Percentiles rank a stretch among this genome's conserved stretches.
Evolutionary conservation across 2,329 filamentous ascomycete genomes (phyloP).

Genomic region (Blastomyces gilchristii): DNA sequence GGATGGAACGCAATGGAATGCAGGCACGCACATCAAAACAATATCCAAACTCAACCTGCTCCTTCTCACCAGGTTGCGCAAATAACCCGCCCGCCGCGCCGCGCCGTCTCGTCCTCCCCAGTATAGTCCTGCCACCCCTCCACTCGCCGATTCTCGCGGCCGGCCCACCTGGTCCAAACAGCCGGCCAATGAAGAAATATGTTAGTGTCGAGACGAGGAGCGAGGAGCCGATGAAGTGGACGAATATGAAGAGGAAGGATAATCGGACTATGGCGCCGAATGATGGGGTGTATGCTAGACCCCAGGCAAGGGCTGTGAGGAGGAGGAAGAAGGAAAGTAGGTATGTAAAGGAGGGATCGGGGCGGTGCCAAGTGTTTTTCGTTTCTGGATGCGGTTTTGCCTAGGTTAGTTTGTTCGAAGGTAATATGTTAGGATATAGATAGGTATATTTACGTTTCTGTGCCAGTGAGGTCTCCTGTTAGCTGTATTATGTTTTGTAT

Average conservation of each 20-base stretch:
- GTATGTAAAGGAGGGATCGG: slow-evolving; percentile 60
- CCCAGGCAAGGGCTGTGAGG: slow-evolving; percentile 48
- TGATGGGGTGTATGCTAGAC: slow-evolving; percentile 43
- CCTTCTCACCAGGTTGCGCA: slow-evolving; percentile 44
- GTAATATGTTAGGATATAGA: slow-evolving; percentile 30
- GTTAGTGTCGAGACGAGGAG: slow-evolving; percentile 51
- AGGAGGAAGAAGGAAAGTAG: slow-evolving; percentile 57
- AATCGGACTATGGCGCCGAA: slow-evolving; percentile 40
- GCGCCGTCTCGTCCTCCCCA: slow-evolving; percentile 20
- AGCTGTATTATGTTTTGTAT: background rate
- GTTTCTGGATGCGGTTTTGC: slow-evolving; percentile 42
- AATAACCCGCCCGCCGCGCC: slow-evolving; percentile 47
- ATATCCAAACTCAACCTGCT: slow-evolving; percentile 59
- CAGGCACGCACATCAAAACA: slow-evolving; percentile 50
- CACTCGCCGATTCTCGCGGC: slow-evolving; percentile 22
- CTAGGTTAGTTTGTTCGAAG: background rate
- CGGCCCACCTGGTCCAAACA: slow-evolving; percentile 47
- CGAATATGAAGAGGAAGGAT: slow-evolving; percentile 40
- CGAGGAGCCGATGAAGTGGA: slow-evolving; percentile 53
- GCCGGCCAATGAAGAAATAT: slow-evolving; percentile 53
- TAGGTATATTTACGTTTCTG: slow-evolving; percentile 19
- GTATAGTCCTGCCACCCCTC: slow-evolving; percentile 20
- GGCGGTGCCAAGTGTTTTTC: slow-evolving; percentile 59
- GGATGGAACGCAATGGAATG: too few species aligned
- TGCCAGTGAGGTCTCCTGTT: background rate